A percentile compares a stretch with the other conserved stretches of the same genome.
These are phyloP conservation scores for Claviceps spartinae DNA, from an alignment of 2,329 filamentous ascomycete species.

Conservation along the genomic window DNA sequence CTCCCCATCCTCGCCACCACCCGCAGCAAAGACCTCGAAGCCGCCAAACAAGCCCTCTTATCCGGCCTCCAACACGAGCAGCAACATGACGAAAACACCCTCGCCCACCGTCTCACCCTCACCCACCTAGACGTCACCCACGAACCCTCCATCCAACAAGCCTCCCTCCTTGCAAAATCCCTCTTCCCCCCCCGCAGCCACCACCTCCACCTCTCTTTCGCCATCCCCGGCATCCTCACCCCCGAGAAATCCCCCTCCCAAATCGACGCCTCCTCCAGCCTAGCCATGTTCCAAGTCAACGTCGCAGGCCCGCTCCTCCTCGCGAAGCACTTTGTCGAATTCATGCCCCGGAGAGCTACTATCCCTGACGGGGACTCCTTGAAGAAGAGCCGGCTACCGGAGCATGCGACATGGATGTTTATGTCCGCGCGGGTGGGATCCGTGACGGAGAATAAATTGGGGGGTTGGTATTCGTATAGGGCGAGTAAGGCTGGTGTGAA, in stretches of 20 bases:
- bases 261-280: constrained; percentile 45
- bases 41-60: constrained; percentile 22
- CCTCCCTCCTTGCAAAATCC: constrained; percentile 34
- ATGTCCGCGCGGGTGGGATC: constrained; percentile 70
- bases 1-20: constrained; percentile 34
- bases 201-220: constrained; percentile 56
- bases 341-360: constrained; percentile 49
- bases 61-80: constrained; percentile 11
- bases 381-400: constrained; percentile 21
- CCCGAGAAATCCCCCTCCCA: constrained; percentile 59
- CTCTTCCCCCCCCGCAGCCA: constrained; percentile 37
- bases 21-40: constrained; percentile 20
- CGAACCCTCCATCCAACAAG: constrained; percentile 47
- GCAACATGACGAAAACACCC: background rate
- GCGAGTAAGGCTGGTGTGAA: constrained; percentile 64
- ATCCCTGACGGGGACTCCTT: background rate
- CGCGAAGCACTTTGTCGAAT: constrained; percentile 59
- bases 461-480: constrained; percentile 75
- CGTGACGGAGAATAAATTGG: constrained; percentile 55
- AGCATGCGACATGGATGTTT: constrained; percentile 51
- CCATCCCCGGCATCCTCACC: constrained; percentile 56
- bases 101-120: constrained; percentile 24
- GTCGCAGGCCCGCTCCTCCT: constrained; percentile 61
- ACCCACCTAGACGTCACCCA: constrained; percentile 36
- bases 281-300: constrained; percentile 63